Conservation (phyloP, 306 rosid genomes). For the Mimosa bimucronata region DNA sequence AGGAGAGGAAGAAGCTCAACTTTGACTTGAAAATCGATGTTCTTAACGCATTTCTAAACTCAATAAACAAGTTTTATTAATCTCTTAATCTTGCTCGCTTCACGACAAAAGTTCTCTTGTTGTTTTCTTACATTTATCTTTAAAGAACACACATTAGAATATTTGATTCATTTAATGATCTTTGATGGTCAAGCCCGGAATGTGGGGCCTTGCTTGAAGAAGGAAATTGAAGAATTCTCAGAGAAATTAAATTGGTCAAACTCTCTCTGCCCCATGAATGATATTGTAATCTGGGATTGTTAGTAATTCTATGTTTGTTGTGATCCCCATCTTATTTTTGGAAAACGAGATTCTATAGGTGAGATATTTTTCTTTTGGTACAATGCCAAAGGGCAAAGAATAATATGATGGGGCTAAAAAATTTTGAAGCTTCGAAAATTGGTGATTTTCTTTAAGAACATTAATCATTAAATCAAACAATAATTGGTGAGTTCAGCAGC, state of each 20-base stretch:
- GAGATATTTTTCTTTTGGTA: slow-evolving; percentile 42
- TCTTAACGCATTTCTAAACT: slow-evolving; percentile 29
- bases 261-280: slow-evolving; percentile 42
- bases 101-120: slow-evolving; percentile 38
- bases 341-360: slow-evolving; percentile 47
- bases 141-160: slow-evolving; percentile 33
- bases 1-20: slow-evolving; percentile 23
- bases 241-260: slow-evolving; percentile 35
- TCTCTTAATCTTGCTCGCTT: slow-evolving; percentile 29
- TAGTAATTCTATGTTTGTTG: slow-evolving; percentile 47
- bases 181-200: not conserved
- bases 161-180: slow-evolving; percentile 38
- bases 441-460: not conserved
- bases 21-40: slow-evolving; percentile 37
- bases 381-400: slow-evolving; percentile 36
- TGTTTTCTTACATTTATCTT: slow-evolving; percentile 25
- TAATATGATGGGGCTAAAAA: not conserved
- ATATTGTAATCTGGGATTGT: slow-evolving; percentile 48
- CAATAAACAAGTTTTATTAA: slow-evolving; percentile 10
- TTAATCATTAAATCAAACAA: not conserved
- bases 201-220: slow-evolving; percentile 18
- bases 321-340: slow-evolving; percentile 48
- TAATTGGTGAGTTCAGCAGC: not conserved
- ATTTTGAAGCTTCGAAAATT: not conserved
- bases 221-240: slow-evolving; percentile 24